A percentile compares a stretch with the other conserved stretches of the same genome.
Conservation (phyloP, 441 rosid species). For the Raphanus hybrid region DNA sequence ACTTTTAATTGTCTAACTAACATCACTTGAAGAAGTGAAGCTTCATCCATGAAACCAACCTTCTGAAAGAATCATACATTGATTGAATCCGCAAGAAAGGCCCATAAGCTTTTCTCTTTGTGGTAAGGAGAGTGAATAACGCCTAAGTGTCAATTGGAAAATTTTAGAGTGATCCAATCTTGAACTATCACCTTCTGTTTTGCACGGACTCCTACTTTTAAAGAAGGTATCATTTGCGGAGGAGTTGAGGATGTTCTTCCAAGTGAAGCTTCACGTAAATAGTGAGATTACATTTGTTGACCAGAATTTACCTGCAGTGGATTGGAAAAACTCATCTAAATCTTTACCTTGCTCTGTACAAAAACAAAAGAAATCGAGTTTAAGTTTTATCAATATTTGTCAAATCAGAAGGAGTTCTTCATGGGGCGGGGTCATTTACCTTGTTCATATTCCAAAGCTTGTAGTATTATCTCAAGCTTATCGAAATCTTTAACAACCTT, state of each 20-base stretch:
- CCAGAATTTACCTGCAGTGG: slow-evolving; percentile 69
- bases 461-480: slow-evolving; percentile 95
- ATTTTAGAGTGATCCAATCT: slow-evolving; percentile 79
- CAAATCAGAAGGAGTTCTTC: no score
- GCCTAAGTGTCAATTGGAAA: slow-evolving; percentile 62
- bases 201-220: slow-evolving; percentile 68
- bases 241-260: no score
- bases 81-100: slow-evolving; percentile 78
- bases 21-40: slow-evolving; percentile 76
- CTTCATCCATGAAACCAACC: slow-evolving; percentile 89
- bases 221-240: slow-evolving; percentile 74
- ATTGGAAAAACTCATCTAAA: slow-evolving; percentile 81
- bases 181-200: slow-evolving; percentile 84
- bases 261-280: no score
- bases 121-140: slow-evolving; percentile 73
- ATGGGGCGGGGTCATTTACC: slow-evolving; percentile 43
- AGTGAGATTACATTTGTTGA: background rate
- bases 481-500: slow-evolving; percentile 95
- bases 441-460: slow-evolving; percentile 86
- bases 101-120: slow-evolving; percentile 88
- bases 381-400: slow-evolving; percentile 7
- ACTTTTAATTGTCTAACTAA: slow-evolving; percentile 81
- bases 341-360: slow-evolving; percentile 80
- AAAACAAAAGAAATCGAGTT: slow-evolving; percentile 2
- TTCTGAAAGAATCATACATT: slow-evolving; percentile 87